Evolutionary conservation across 768 basidiomycete species (phyloP), one percentile per base, ranked within the genome.

Genomic region (Crucibulum laeve): DNA sequence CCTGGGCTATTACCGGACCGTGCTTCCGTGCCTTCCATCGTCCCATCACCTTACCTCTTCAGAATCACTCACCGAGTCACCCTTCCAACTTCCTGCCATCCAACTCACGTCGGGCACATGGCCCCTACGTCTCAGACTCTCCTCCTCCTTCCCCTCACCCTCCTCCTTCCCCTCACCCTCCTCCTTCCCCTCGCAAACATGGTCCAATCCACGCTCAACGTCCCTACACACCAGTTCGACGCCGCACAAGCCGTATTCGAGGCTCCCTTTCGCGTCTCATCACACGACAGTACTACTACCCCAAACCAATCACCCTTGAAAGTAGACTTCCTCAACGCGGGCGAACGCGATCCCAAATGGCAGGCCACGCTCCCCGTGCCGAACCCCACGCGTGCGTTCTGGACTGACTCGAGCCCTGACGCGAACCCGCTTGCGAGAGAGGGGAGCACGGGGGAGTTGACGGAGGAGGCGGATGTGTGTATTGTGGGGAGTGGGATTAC

Each of bases 401-500:
- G 90, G 89, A 67, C 78, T 24, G 61, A 82, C 50, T 67, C 70
- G 1, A 72, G 11, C 28, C 35, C 77, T 0, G 71, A 67, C 17
- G 82, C 73, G 0, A 88, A 86, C 55, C 86, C 86, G 0, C 65
- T 89, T 0, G 84, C 82, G 0, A 65, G 61, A 2, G 74, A 77
- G 43, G 90, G 89, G 1, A 88, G 87, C 53, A 61, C 64, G 5
- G 84, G 83, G 1, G 48, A 60, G 1, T 58, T 91, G n/a, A 77
- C 79, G 0, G 37, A 54, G 0, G 75, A 80, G 40, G 79, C 80
- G 2, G 88, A 91, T 53, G 64, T 91, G 6, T 87, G 81, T 48
- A 81, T 91, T 51, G 79, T 92, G 33, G 90, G 90, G 4, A 79
- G 83, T 23, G 88, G 89, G 0, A 82, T 91, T 26, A 87, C 88